A percentile compares a stretch with the other conserved stretches of the same genome.
phyloP scores from a whole-genome alignment of 2,329 filamentous ascomycete genomes.

The Purpureocillium lavendulum region DNA sequence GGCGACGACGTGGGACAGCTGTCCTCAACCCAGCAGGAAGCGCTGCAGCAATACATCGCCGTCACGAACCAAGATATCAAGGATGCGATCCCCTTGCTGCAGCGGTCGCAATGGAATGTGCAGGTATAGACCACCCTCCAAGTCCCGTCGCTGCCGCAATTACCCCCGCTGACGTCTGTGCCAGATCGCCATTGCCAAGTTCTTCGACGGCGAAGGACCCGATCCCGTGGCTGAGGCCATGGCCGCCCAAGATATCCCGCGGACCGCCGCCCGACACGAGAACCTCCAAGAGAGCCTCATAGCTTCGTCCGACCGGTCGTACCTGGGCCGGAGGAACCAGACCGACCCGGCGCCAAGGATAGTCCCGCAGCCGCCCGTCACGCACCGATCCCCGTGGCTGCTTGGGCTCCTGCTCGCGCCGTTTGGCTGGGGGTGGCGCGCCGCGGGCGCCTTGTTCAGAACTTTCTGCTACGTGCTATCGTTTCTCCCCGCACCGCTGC shows the following conservation, averaged over 20 bases:
- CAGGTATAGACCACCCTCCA: slow-evolving; percentile 44
- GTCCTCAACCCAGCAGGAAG: slow-evolving; percentile 68
- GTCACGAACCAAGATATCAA: slow-evolving; percentile 77
- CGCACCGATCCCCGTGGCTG: slow-evolving; percentile 65
- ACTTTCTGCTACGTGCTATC: slow-evolving; percentile 71
- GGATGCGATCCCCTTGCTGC: slow-evolving; percentile 70
- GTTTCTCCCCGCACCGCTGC: slow-evolving; percentile 63
- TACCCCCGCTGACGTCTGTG: not conserved
- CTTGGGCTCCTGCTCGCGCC: slow-evolving; percentile 74
- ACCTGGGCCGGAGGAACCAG: slow-evolving; percentile 16
- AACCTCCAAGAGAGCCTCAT: slow-evolving; percentile 59
- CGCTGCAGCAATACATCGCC: slow-evolving; percentile 78
- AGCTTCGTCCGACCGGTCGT: slow-evolving; percentile 15
- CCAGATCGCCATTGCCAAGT: slow-evolving; percentile 91
- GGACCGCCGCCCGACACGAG: slow-evolving; percentile 57
- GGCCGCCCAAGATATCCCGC: slow-evolving; percentile 53
- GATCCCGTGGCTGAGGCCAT: slow-evolving; percentile 73
- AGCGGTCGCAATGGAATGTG: slow-evolving; percentile 92
- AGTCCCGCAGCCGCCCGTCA: slow-evolving; percentile 64
- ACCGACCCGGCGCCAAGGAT: slow-evolving; percentile 73
- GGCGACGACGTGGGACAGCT: slow-evolving; percentile 56
- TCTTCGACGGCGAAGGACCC: slow-evolving; percentile 91
- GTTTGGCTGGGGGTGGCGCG: slow-evolving; percentile 67
- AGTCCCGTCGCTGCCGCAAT: not conserved
- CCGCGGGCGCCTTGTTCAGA: slow-evolving; percentile 61